Evolutionary conservation across 2,329 filamentous ascomycete genomes (phyloP), one percentile per base, ranked within the genome.

Genomic region (Magnaporthiopsis poae): DNA sequence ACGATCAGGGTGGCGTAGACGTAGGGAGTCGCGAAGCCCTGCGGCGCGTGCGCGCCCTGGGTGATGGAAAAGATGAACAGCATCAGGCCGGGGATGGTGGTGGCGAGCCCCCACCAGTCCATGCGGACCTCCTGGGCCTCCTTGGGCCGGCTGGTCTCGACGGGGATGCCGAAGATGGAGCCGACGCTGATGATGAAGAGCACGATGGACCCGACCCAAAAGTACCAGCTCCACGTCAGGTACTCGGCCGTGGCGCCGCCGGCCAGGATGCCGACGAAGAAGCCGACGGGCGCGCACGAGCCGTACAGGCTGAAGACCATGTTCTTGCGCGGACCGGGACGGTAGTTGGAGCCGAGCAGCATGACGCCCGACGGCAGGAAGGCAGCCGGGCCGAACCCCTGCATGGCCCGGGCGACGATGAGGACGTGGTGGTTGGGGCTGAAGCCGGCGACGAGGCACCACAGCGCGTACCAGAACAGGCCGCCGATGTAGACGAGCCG

Each of bases 21-120:
- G 70, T 92, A 91, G 0, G 89, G 88, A 0, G 88, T 91, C n/a
- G 76, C 79, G 90, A 90, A 94, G 1, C 88, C 85, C 2, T 86
- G 74, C 0, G 87, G 83, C 0, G 89, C 89, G 73, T 91, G 86
- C 0, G 87, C 84, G 9, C 87, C 88, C 63, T 91, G 88, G 0
- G 90, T 92, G 65, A 95, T 84, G 0, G 90, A 88, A 71, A 88
- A 94, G 0, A 92, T 88, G 69, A 91, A 80, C 33, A 95, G 80
- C 1, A 90, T 80, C 15, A 92, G 75, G 0, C 88, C 90, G 0
- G 82, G 81, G 0, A 90, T 81, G 21, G 88, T 87, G 18, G 88
- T 83, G 2, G 75, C 72, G 1, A 84, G 77, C 0, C 90, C 90
- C 67, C 81, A 77, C 84, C 87, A 92, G 73, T 93, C 90, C 88